phyloP scores from a whole-genome alignment of 73 alveolate species.

The Loxodes magnus region DNA sequence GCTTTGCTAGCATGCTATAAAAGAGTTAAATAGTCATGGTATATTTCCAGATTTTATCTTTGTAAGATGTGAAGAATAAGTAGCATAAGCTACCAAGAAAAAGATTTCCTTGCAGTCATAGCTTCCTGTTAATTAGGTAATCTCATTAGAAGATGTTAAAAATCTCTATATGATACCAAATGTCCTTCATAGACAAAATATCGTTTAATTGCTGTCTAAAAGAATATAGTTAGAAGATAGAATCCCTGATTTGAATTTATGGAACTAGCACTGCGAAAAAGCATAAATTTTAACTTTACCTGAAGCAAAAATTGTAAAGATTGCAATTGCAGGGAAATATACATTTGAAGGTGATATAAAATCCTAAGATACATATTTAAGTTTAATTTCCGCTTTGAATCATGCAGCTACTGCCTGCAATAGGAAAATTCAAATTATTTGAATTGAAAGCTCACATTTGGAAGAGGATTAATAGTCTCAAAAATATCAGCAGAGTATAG shows the following conservation, averaged over 20 bases:
- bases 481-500: conserved; percentile 2
- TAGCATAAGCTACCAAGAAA: conserved; percentile 7
- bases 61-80: conserved; percentile 22
- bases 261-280: neutral
- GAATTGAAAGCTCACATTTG: conserved; percentile 25
- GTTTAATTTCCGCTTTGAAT: conserved; percentile 29
- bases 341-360: too few species aligned
- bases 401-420: conserved; percentile 18
- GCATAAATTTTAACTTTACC: neutral
- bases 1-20: conserved; percentile 51
- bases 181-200: neutral
- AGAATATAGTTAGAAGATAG: conserved; percentile 2
- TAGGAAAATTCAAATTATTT: neutral
- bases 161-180: conserved; percentile 12
- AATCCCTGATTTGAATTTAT: neutral
- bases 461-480: conserved; percentile 7
- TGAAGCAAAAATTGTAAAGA: neutral
- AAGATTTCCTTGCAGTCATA: conserved; percentile 17
- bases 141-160: conserved; percentile 16
- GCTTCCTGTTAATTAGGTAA: conserved; percentile 3
- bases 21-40: conserved; percentile 22
- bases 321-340: conserved; percentile 37
- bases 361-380: conserved; percentile 24
- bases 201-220: neutral
- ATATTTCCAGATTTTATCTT: conserved; percentile 21